Evolutionary conservation across 2,329 filamentous ascomycete genomes (phyloP).

Genomic region (Dothideomycetidae sp.): DNA sequence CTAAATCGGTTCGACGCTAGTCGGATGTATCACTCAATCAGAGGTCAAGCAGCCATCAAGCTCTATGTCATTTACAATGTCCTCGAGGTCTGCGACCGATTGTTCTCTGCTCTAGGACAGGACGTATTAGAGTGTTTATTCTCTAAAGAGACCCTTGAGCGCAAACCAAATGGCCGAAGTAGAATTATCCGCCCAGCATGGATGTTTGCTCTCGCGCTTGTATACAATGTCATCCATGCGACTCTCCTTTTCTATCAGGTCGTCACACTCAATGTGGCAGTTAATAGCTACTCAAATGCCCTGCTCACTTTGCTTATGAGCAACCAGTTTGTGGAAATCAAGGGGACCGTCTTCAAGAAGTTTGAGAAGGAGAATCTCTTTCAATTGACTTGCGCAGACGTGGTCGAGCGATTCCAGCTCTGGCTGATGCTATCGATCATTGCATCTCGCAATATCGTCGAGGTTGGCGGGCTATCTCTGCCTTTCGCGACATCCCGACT

Average conservation of each 20-base stretch:
- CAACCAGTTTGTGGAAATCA: conserved; percentile 98
- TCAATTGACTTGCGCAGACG: conserved; percentile 88
- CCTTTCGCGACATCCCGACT: conserved; percentile 18
- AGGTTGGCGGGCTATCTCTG: conserved; percentile 70
- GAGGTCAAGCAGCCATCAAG: conserved; percentile 92
- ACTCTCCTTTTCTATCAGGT: conserved; percentile 91
- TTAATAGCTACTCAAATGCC: conserved; percentile 97
- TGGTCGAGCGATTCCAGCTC: conserved; percentile 92
- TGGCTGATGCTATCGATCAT: conserved; percentile 98
- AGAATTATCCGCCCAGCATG: conserved; percentile 79
- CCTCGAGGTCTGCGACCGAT: conserved; percentile 77
- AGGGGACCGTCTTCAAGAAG: conserved; percentile 94
- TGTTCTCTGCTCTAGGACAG: conserved; percentile 83
- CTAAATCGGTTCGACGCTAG: conserved; percentile 89
- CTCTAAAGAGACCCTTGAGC: conserved; percentile 79
- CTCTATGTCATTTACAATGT: conserved; percentile 98
- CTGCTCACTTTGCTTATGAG: conserved; percentile 82
- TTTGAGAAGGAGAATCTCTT: conserved; percentile 98
- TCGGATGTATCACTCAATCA: conserved; percentile 94
- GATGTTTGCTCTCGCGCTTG: conserved; percentile 76
- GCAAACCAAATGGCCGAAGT: conserved; percentile 74
- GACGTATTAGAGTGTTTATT: conserved; percentile 94
- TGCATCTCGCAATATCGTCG: conserved; percentile 86
- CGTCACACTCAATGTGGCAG: conserved; percentile 91
- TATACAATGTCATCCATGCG: conserved; percentile 79